Evolutionary conservation across 805 yeast genomes (phyloP), one percentile per base, ranked within the genome.

Genomic region (Ogataea haglerorum): DNA sequence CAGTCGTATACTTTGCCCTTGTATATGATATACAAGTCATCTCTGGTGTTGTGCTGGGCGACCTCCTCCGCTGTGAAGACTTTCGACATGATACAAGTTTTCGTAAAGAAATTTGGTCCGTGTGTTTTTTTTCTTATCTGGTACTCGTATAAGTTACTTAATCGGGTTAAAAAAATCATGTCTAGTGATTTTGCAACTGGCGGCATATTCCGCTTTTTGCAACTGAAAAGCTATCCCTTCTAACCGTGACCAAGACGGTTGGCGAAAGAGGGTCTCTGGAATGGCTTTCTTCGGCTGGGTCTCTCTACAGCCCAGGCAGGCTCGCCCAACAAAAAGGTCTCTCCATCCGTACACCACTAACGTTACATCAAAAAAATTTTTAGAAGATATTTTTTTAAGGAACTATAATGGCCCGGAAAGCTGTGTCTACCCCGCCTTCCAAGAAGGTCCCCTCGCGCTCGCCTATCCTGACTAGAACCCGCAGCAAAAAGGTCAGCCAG

Each of bases 1-100:
- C 85, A 73, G 60, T 87, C 82, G 60, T 81, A 87, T 5, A 91
- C 95, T 51, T 82, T 80, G 43, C 83, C 87, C 53, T 87, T 81
- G 45, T 87, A 72, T 41, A 87, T 74, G 71, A 91, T 78, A 95
- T 96, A 91, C 30, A 87, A 65, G 53, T 85, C 88, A 13, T 82
- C 84, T 30, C 80, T 75, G n/a, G 78, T 69, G 60, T 76, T 79
- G 72, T 90, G 97, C 51, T 71, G 58, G 23, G 80, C 73, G 38
- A 89, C 78, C 60, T 89, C 86, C 45, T 79, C 85, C 51, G 70
- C 73, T 26, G 83, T 77, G 67, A 61, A 79, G 27, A 69, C 65
- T 57, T 74, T 75, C 40, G 75, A 64, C 78, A 72, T 72, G 27
- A 13, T 56, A 13, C n/a, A 25, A 15, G 12, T 17, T 10, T 27